Evolutionary conservation across 116 monocot genomes (phyloP), one percentile per base, ranked within the genome.

Genomic region (Iris pallida): DNA sequence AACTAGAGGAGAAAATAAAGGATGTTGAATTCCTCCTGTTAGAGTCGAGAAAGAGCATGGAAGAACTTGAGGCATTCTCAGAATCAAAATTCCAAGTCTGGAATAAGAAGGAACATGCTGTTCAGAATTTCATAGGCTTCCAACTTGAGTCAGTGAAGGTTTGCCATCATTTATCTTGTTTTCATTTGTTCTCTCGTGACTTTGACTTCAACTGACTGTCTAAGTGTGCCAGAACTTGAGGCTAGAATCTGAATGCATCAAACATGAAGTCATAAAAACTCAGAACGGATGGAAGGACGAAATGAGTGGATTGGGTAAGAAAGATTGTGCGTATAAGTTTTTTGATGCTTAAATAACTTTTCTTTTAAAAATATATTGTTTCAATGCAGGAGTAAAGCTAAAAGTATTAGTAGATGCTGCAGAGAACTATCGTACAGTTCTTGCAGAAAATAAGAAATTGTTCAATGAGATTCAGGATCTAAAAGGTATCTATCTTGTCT

Each of bases 401-500:
- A 90, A 88, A 80, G 86, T 63, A 52, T 64, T 95, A 77, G 68
- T 79, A 65, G 81, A 83, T 81, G 88, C 86, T 74, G 90, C 88
- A 63, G 88, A 90, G 59, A 88, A 81, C 71, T 95, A 88, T 72
- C 88, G 90, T 71, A 40, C 71, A 51, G 79, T 95, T 75, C 88
- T 90, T 63, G 85, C 88, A 56, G 90, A 95, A 84, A 95, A 95
- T 66, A 76, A 79, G 49, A 90, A 63, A 53, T 51, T 95, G 60
- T 90, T 75, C 63, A 95, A 95, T 83, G 94, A 95, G 66, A 81
- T 95, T 63, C 88, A 83, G 53, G 94, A 95, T 80, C 60, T 95
- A 61, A 95, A 90, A 90, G 94, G 94, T 95, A 73, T 48, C 64
- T 56, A 67, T 47, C 5, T 47, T 42, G 64, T 16, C 15, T 16